phyloP scores from a whole-genome alignment of 371 early-diverging fungal genomes.

The Rhizopus delemar region DNA sequence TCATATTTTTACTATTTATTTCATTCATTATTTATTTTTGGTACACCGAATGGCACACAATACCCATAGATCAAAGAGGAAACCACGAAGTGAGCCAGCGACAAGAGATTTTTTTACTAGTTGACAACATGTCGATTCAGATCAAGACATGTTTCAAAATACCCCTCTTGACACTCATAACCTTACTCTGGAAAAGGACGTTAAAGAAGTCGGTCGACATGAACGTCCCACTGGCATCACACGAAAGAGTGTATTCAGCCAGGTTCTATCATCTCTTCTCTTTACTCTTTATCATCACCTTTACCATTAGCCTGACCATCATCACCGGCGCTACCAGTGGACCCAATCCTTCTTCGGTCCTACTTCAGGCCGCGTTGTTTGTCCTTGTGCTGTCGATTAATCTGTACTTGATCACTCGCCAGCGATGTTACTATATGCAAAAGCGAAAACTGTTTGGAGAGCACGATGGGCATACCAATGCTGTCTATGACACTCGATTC shows the following conservation, averaged over 20 bases:
- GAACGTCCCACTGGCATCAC: constrained; percentile 26
- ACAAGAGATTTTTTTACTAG: constrained; percentile 42
- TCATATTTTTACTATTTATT: constrained; percentile 30
- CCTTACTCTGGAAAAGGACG: constrained; percentile 21
- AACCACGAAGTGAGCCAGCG: constrained; percentile 37
- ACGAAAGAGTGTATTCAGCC: constrained; percentile 35
- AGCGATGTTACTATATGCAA: constrained; percentile 48
- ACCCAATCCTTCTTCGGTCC: not conserved
- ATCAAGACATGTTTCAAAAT: constrained; percentile 32
- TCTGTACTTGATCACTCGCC: constrained; percentile 48
- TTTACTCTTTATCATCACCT: constrained; percentile 25
- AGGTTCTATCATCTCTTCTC: constrained; percentile 39
- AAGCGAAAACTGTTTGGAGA: constrained; percentile 37
- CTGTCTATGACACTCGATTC: constrained; percentile 38
- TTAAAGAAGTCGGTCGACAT: not conserved
- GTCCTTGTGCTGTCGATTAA: constrained; percentile 51
- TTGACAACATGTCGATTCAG: constrained; percentile 40
- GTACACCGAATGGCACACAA: constrained; percentile 45
- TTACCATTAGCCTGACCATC: constrained; percentile 26
- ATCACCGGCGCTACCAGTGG: constrained; percentile 26
- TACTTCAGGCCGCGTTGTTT: constrained; percentile 47
- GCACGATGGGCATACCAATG: constrained; percentile 39
- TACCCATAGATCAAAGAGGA: constrained; percentile 37
- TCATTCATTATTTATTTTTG: constrained; percentile 46
- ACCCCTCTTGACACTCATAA: constrained; percentile 30